Base-by-base conservation (phyloP, 371 early-diverging fungal species). In the Lichtheimia hyalospora region DNA sequence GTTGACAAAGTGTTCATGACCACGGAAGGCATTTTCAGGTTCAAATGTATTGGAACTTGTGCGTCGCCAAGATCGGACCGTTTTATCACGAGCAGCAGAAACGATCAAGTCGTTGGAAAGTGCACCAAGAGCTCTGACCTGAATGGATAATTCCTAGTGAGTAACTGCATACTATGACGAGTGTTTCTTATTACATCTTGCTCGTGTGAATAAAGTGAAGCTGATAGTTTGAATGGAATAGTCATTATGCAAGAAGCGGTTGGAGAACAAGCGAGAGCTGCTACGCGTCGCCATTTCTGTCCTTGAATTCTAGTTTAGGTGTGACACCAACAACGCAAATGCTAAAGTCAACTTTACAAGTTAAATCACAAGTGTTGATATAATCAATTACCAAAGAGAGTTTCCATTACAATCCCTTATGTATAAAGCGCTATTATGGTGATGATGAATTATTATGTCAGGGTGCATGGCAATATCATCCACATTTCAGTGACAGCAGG, bases 1-100 rank as follows among this genome's bases (percentile, higher is more conserved):
- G 74, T 91, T 93, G 34, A 97, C 96, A 71, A 83, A 95, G 63
- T 90, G 87, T 2, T 65, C 64, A 70, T 97, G 98, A 4, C 87
- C 91, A 2, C 73, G 39, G 50, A 86, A 90, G 21, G 77, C 61
- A 20, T 79, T 71, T 6, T 81, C 81, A 41, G 81, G 79, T 0
- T 62, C 51, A 64, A 90, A 93, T 4, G 56, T 60, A 40, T 81
- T 81, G 24, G 68, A 49, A 1, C 70, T 71, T 4, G 66, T 68
- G 23, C 87, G 75, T 44, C 48, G 59, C 92, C 91, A 91, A 20
- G 87, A 71, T 21, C 86, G 82, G 0, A 82, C 87, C 0, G 89
- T 84, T 60, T 84, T 84, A 68, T 92, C 93, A 51, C 96, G 88
- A 8, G 96, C 89, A 8, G 86, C 93, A 0, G 96, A 89, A 18